Conservation (phyloP, 352 stramenopile genomes). For the Peronospora farinosa region DNA sequence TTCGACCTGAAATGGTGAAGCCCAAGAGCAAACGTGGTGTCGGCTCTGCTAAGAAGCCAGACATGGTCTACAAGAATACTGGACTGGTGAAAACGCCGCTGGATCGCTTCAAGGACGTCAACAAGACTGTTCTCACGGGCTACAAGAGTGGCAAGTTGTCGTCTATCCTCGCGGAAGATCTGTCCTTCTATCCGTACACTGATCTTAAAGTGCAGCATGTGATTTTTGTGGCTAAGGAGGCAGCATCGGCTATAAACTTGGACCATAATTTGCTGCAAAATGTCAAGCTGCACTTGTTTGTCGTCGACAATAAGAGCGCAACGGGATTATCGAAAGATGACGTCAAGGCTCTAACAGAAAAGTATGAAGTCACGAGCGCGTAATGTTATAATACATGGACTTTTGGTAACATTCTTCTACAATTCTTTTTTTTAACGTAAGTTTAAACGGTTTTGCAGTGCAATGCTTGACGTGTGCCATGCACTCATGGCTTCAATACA, state of each 20-base stretch:
- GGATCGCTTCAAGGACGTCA: conserved; percentile 58
- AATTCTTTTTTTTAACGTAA: background rate
- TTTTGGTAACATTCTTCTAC: background rate
- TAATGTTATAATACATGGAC: conserved; percentile 4
- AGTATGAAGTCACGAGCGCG: conserved; percentile 26
- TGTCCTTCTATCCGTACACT: conserved; percentile 58
- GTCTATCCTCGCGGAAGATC: conserved; percentile 54
- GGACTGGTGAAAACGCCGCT: conserved; percentile 67
- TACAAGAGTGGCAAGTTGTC: conserved; percentile 60
- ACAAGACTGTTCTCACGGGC: conserved; percentile 48
- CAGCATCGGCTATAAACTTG: conserved; percentile 36
- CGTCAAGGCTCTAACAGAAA: conserved; percentile 24
- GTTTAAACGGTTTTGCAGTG: background rate
- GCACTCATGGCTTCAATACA: conserved; percentile 7
- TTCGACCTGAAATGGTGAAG: conserved; percentile 50
- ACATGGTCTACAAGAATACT: conserved; percentile 49
- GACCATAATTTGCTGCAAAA: conserved; percentile 39
- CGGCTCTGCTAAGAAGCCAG: conserved; percentile 52
- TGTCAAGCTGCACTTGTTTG: conserved; percentile 43
- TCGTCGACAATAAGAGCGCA: conserved; percentile 40
- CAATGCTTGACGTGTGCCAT: conserved; percentile 11
- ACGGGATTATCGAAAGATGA: conserved; percentile 29
- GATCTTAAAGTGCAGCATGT: conserved; percentile 51
- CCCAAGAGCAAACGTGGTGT: conserved; percentile 52
- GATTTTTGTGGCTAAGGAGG: conserved; percentile 52